A percentile compares a stretch with the other conserved stretches of the same genome.
Evolutionary conservation across 1,284 basidiomycete genomes (phyloP).

Genomic region (Retiboletus fuscus): DNA sequence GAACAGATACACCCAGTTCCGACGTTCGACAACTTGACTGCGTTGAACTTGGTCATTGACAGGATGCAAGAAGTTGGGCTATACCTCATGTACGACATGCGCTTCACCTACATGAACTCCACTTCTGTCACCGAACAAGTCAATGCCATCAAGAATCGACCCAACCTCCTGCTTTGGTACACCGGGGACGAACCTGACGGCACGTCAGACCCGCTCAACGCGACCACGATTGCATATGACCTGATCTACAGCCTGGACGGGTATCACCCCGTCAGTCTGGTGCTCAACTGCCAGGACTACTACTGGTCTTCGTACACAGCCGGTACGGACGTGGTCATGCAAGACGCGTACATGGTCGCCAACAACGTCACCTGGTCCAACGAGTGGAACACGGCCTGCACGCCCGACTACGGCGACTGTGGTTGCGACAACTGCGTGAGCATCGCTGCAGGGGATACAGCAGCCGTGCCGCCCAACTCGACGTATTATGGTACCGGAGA

Average conservation of each 20-base stretch:
- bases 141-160: constrained; percentile 70
- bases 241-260: constrained; percentile 76
- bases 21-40: constrained; percentile 67
- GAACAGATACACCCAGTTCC: constrained; percentile 73
- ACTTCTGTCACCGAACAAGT: constrained; percentile 74
- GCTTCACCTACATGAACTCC: constrained; percentile 71
- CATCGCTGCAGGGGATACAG: constrained; percentile 39
- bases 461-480: constrained; percentile 43
- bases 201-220: constrained; percentile 71
- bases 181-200: constrained; percentile 74
- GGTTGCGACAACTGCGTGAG: constrained; percentile 70
- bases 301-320: constrained; percentile 68
- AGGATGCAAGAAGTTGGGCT: constrained; percentile 78
- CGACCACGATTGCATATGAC: constrained; percentile 67
- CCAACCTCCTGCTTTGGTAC: constrained; percentile 81
- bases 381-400: constrained; percentile 65
- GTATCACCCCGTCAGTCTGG: constrained; percentile 81
- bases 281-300: constrained; percentile 80
- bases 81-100: constrained; percentile 84
- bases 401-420: constrained; percentile 73
- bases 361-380: constrained; percentile 77
- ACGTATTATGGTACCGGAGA: constrained; percentile 29
- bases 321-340: constrained; percentile 72
- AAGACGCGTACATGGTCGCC: constrained; percentile 69
- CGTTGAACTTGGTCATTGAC: constrained; percentile 68